Base-by-base conservation (phyloP, 306 rosid species). In the Gastrolobium villosum region DNA sequence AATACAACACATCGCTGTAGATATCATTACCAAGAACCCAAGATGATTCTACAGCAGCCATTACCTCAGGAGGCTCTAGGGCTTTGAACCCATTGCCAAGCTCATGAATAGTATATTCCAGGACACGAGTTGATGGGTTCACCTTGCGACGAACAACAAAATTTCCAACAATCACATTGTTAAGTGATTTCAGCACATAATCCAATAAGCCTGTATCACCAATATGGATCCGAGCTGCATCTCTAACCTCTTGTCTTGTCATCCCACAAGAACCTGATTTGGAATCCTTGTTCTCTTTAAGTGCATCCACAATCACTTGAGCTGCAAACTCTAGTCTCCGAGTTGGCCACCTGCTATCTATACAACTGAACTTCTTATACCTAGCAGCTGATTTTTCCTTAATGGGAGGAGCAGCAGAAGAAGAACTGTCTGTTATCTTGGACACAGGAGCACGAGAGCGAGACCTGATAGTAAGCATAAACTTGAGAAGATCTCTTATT, bases 301-400 rank as follows among this genome's bases (percentile, higher is more conserved):
- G 26, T 20, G 26, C 26, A 20, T 20, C 26, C 26, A 20, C 26
- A 20, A 20, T 20, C 26, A 20, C 26, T 20, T 20, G 26, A 20
- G 94, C 91, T 6, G 94, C 88, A 39, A 59, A 87, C 67, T 90
- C 90, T 30, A 87, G 79, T 62, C 96, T 82, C 65, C 93, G 82
- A 5, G 82, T 65, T 13, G 93, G 92, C 96, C 96, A 91, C 78
- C 96, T 85, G 70, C 93, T 91, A 72, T 91, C 96, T 92, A 89
- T 89, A 72, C 70, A 83, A 13, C 26, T 20, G 26, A 20, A 20
- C 26, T 20, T 89, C 74, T 80, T 89, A 48, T 80, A 82, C 88
- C 76, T 86, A 1, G 10, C 55, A 6, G 26, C 26, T 0, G 86
- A 63, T 52, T 84, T 87, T 39, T 91, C 91, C 83, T 87, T 91